Evolutionary conservation across 495 filamentous ascomycete genomes (phyloP).

Genomic region (Glutinoglossum americanum): DNA sequence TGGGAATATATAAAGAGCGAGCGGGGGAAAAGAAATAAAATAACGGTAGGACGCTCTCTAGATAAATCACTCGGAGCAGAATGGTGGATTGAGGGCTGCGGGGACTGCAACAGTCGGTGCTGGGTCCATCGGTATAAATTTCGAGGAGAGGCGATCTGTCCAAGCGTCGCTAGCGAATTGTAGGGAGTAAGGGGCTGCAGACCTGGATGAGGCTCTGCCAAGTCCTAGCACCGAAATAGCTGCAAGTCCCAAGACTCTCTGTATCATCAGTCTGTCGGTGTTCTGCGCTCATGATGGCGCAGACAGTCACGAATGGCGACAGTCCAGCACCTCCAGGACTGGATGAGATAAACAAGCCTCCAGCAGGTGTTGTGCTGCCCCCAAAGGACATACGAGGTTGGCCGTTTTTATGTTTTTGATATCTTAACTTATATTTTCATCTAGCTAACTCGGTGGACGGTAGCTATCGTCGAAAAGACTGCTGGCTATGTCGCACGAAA

Average conservation of each 20-base stretch:
- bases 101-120: background rate
- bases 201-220: background rate
- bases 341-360: slow-evolving; percentile 47
- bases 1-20: background rate
- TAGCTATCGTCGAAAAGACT: slow-evolving; percentile 78
- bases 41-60: background rate
- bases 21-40: background rate
- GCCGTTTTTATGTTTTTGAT: slow-evolving; percentile 9
- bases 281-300: slow-evolving; percentile 20
- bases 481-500: slow-evolving; percentile 80
- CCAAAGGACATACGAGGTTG: slow-evolving; percentile 57
- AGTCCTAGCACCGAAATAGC: background rate
- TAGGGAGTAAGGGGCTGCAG: background rate
- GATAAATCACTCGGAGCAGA: background rate
- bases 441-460: background rate
- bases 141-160: slow-evolving; percentile 1
- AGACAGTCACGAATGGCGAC: slow-evolving; percentile 38
- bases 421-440: background rate
- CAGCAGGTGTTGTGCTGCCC: slow-evolving; percentile 64
- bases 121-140: background rate
- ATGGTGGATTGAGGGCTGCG: background rate
- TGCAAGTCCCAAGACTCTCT: background rate
- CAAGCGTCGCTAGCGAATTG: background rate
- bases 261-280: background rate
- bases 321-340: slow-evolving; percentile 16